Base-by-base conservation (phyloP, 2,329 filamentous ascomycete genomes). In the Fusarium circinatum region DNA sequence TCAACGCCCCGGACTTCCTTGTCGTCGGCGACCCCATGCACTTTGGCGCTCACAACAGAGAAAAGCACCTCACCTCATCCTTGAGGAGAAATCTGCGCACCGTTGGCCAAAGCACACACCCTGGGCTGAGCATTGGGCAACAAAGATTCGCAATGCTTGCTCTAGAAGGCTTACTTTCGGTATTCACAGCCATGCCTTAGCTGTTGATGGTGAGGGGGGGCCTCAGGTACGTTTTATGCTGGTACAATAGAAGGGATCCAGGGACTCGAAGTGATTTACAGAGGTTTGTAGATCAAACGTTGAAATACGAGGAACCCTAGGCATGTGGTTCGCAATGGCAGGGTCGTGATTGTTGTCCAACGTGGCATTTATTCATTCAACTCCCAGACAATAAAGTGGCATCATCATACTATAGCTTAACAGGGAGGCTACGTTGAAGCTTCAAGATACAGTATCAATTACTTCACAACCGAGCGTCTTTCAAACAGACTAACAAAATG, bases 21-120 rank as follows among this genome's bases (percentile, higher is more conserved):
- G 62, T 57, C 51, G 41, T 68, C 41, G 56, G 63, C 55, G 38
- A 39, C 36, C 68, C 68, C 62, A 48, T 55, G 55, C 52, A 55
- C 48, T 41, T 49, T 62, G 64, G 48, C 39, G 26, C 36, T 69
- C 56, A 69, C 57, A 63, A n/a, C 42, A 41, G 32, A 64, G 61
- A 30, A 52, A 65, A 63, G 58, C 57, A 63, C 41, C 47, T 60
- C 52, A 71, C 42, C 51, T 62, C 54, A 74, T 65, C 71, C 71
- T 60, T 72, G 71, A 65, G 49, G 52, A 49, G 38, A 49, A 60
- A 52, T 66, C 26, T 30, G 39, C 62, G 48, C 57, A 62, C 71
- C 20, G 49, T 69, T 72, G 71, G 68, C 71, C 71, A 75, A 70
- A 75, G 71, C 71, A 51, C 71, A 51, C 71, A 73, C 59, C 71